Evolutionary conservation across 176 grass and related monocot genomes (phyloP).

Genomic region (Oryza meridionalis): DNA sequence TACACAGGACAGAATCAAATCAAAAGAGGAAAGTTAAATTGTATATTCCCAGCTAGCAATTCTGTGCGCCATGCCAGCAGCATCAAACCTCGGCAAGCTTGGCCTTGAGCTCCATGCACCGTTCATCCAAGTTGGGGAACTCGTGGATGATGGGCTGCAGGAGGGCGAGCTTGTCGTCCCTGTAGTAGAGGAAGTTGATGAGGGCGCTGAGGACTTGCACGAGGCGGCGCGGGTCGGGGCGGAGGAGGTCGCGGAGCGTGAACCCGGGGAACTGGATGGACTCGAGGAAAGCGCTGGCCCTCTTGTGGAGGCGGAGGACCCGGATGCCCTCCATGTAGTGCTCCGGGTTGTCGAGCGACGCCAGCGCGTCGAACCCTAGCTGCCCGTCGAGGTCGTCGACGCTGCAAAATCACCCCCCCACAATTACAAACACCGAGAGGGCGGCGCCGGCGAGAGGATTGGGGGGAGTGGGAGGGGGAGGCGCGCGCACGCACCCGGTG

Average conservation of each 20-base stretch:
- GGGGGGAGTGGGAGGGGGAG: no score
- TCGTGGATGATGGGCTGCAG: slow-evolving; percentile 51
- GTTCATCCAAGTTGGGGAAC: slow-evolving; percentile 28
- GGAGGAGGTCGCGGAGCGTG: slow-evolving; percentile 60
- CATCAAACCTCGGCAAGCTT: slow-evolving; percentile 56
- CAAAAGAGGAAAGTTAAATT: not conserved
- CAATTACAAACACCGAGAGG: no score
- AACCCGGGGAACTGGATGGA: slow-evolving; percentile 56
- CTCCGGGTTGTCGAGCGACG: slow-evolving; percentile 68
- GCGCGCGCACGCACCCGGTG: slow-evolving; percentile 11
- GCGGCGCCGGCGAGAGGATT: not conserved
- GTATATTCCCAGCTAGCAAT: not conserved
- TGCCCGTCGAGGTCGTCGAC: slow-evolving; percentile 53
- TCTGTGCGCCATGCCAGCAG: not conserved
- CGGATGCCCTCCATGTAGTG: slow-evolving; percentile 41
- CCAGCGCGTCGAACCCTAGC: slow-evolving; percentile 61
- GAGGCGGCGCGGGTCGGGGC: slow-evolving; percentile 50
- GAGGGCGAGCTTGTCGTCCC: slow-evolving; percentile 53
- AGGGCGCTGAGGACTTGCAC: slow-evolving; percentile 62
- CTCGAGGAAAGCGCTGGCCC: slow-evolving; percentile 49
- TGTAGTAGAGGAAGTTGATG: slow-evolving; percentile 81
- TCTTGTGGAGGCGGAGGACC: slow-evolving; percentile 33
- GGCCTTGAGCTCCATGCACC: slow-evolving; percentile 27
- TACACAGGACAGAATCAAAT: not conserved
- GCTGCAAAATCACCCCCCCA: slow-evolving; percentile 28